Conservation (phyloP, 2,329 filamentous ascomycete genomes). For the Teratosphaeria destructans region DNA sequence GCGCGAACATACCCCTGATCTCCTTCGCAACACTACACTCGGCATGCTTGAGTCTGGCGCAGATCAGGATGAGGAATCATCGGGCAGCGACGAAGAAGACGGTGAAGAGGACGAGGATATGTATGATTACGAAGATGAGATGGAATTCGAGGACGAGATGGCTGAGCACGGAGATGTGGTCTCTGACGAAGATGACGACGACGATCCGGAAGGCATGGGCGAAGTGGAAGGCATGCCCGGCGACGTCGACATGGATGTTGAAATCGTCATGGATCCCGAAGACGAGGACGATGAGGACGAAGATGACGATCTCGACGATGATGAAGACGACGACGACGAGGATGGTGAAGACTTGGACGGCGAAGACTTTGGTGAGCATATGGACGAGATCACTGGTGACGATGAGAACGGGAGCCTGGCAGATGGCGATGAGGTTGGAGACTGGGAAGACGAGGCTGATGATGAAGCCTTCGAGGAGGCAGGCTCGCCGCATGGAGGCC, state of each 20-base stretch:
- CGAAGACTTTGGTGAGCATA: constrained; percentile 51
- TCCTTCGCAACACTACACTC: constrained; percentile 91
- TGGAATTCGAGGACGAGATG: constrained; percentile 83
- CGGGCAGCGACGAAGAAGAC: constrained; percentile 51
- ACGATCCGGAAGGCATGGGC: constrained; percentile 74
- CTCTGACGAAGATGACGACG: constrained; percentile 77
- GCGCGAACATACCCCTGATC: constrained; percentile 87
- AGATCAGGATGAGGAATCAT: constrained; percentile 71
- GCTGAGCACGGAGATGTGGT: constrained; percentile 76
- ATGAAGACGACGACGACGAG: constrained; percentile 47
- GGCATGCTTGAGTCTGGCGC: constrained; percentile 84
- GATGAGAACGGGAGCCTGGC: constrained; percentile 37
- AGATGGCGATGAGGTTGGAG: constrained; percentile 37
- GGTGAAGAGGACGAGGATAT: constrained; percentile 72
- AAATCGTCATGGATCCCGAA: constrained; percentile 78
- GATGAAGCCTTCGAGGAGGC: constrained; percentile 19
- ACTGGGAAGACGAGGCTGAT: constrained; percentile 32
- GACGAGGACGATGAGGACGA: constrained; percentile 51
- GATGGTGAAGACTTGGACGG: constrained; percentile 46
- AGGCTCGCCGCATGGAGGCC: constrained; percentile 15
- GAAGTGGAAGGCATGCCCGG: constrained; percentile 54
- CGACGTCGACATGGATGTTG: constrained; percentile 58
- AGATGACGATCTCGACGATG: constrained; percentile 52
- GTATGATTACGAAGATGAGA: constrained; percentile 83
- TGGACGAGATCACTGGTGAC: constrained; percentile 38